Percentiles rank a stretch among this genome's conserved stretches.
These are phyloP conservation scores for Corylus americana DNA, from an alignment of 306 rosid species.

Conservation along the genomic window DNA sequence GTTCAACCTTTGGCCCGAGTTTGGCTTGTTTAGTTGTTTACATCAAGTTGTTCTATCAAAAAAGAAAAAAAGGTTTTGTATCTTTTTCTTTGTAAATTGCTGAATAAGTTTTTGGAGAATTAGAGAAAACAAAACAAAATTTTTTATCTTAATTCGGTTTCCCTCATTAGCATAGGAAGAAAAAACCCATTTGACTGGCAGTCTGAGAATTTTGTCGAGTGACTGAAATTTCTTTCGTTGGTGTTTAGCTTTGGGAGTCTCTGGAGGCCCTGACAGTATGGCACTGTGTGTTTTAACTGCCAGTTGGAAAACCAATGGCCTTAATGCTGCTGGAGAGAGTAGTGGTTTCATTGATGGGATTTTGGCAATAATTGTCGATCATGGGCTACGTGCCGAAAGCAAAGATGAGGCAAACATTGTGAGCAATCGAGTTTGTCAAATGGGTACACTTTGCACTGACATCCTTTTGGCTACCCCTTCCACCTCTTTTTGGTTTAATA, in stretches of 20 bases:
- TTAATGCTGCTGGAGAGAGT: conserved; percentile 35
- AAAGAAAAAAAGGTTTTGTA: background rate
- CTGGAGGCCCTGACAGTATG: conserved; percentile 98
- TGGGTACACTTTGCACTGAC: conserved; percentile 50
- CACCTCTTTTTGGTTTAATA: conserved; percentile 18
- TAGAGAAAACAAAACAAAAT: background rate
- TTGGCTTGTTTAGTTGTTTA: background rate
- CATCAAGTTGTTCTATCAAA: background rate
- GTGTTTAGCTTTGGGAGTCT: conserved; percentile 79
- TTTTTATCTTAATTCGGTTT: background rate
- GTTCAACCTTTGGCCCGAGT: background rate
- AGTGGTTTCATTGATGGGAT: conserved; percentile 65
- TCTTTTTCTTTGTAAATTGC: background rate
- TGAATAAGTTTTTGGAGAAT: background rate
- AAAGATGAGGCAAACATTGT: conserved; percentile 74
- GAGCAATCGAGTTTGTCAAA: conserved; percentile 52
- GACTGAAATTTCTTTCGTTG: conserved; percentile 24
- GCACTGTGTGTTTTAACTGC: conserved; percentile 79
- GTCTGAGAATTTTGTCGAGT: background rate
- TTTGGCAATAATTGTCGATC: conserved; percentile 80
- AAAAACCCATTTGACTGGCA: background rate
- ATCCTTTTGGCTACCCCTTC: background rate
- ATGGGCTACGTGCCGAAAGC: conserved; percentile 92
- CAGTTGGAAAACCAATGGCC: conserved; percentile 67
- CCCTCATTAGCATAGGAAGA: background rate